Percentiles rank a stretch among this genome's conserved stretches.
Conservation (phyloP, 495 filamentous ascomycete genomes). For the Penicillium salamii region DNA sequence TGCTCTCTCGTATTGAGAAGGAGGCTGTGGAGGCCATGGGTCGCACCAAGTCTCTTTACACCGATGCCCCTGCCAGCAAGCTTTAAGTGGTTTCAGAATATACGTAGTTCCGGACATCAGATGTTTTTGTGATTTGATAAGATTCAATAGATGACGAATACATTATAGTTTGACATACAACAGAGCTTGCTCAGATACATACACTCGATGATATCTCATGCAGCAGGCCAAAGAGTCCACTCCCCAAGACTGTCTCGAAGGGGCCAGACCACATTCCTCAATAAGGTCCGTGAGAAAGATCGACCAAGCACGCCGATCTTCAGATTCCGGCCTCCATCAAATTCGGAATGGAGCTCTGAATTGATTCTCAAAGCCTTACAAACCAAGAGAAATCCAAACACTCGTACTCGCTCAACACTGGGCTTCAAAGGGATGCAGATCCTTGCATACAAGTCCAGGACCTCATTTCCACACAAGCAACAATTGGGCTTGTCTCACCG, state of each 20-base stretch:
- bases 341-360: too few species aligned
- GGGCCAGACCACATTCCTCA: too few species aligned
- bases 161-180: too few species aligned
- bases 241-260: too few species aligned
- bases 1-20: conserved; percentile 59
- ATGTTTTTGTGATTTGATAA: conserved; percentile 8
- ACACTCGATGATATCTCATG: too few species aligned
- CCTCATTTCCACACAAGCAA: conserved; percentile 7
- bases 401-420: too few species aligned
- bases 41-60: conserved; percentile 38
- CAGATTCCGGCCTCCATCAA: neutral
- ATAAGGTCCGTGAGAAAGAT: conserved; percentile 5
- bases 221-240: too few species aligned
- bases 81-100: conserved; percentile 22
- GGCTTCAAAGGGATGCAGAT: conserved; percentile 13
- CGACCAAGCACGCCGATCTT: conserved; percentile 1
- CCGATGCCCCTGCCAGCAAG: conserved; percentile 36
- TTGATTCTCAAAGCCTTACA: too few species aligned
- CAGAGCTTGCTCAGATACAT: too few species aligned
- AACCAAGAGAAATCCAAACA: too few species aligned
- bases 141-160: conserved; percentile 15
- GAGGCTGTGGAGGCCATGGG: conserved; percentile 57
- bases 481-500: conserved; percentile 16
- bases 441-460: conserved; percentile 23
- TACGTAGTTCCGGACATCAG: neutral